phyloP scores from a whole-genome alignment of 257 asterid genomes.

The Nemophila menziesii region DNA sequence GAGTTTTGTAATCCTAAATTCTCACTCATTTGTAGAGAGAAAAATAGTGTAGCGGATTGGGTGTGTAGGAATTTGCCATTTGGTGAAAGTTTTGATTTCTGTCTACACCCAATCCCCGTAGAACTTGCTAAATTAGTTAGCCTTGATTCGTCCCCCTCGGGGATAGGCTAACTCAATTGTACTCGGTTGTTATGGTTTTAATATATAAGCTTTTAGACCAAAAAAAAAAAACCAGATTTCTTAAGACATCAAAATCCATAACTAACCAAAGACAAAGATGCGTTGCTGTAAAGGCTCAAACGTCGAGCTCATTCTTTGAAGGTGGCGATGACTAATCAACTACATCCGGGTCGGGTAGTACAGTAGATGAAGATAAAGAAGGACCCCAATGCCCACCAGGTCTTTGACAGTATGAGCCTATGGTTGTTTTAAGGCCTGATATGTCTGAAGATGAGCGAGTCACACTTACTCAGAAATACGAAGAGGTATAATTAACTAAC shows the following conservation, averaged over 20 bases:
- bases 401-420: constrained; percentile 71
- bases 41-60: too few species aligned
- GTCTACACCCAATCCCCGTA: too few species aligned
- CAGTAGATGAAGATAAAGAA: constrained; percentile 62
- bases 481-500: constrained; percentile 41
- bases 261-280: not conserved
- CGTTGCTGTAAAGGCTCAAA: constrained; percentile 18
- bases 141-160: too few species aligned
- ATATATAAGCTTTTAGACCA: too few species aligned
- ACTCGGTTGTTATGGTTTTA: too few species aligned
- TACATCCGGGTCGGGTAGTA: constrained; percentile 41
- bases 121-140: too few species aligned
- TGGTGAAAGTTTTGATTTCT: too few species aligned
- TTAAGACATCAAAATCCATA: constrained; percentile 1
- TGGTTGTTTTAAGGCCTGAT: constrained; percentile 80
- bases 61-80: too few species aligned
- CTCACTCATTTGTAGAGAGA: too few species aligned
- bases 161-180: too few species aligned
- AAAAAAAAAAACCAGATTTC: too few species aligned
- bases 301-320: constrained; percentile 47
- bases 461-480: constrained; percentile 69
- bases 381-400: constrained; percentile 94
- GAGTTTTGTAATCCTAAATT: too few species aligned
- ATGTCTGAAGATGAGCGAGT: constrained; percentile 96
- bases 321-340: constrained; percentile 44